Conservation (phyloP, 148 eudicot species). For the Vaccinium darrowii region DNA sequence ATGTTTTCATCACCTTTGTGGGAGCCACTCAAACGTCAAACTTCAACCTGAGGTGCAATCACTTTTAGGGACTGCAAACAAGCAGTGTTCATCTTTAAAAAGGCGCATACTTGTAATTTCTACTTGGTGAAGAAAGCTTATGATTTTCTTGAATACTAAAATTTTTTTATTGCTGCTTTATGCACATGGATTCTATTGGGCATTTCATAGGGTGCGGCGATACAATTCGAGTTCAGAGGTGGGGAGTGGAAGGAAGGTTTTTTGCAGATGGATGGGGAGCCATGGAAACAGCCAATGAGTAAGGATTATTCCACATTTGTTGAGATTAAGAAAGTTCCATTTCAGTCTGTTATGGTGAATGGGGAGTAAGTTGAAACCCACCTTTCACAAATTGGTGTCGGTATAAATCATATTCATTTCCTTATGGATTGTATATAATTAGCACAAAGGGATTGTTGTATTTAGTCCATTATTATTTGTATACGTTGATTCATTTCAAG, state of each 20-base stretch:
- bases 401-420: not conserved
- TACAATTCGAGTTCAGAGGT: conserved; percentile 87
- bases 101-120: not conserved
- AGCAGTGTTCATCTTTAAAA: not conserved
- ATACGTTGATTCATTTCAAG: not conserved
- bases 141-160: not conserved
- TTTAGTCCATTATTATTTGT: not conserved
- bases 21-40: not conserved
- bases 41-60: not conserved
- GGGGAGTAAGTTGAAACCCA: conserved; percentile 36
- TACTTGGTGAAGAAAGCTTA: not conserved
- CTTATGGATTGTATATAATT: not conserved
- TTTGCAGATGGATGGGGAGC: conserved; percentile 97
- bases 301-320: conserved; percentile 73
- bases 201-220: conserved; percentile 69
- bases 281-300: conserved; percentile 94
- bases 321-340: conserved; percentile 75
- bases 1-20: not conserved
- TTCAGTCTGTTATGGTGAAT: conserved; percentile 70
- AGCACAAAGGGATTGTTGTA: conserved; percentile 2
- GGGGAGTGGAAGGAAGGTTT: conserved; percentile 80
- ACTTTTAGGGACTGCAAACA: not conserved
- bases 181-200: not conserved
- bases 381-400: not conserved
- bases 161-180: not conserved